Evolutionary conservation across 306 rosid species (phyloP).

Genomic region (Alnus glutinosa): DNA sequence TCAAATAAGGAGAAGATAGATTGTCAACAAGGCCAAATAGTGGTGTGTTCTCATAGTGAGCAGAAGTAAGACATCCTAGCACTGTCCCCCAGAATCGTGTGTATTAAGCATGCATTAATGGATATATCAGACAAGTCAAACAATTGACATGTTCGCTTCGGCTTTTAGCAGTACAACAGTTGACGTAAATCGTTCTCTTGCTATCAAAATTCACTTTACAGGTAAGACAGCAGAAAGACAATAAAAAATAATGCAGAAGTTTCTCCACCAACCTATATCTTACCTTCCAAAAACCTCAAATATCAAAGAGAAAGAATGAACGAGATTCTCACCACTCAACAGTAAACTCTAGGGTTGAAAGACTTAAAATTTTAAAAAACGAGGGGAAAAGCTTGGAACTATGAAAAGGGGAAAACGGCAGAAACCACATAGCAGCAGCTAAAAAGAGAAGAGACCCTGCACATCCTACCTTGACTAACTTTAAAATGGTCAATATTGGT

Average conservation of each 20-base stretch:
- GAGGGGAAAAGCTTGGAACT: slow-evolving; percentile 47
- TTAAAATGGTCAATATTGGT: slow-evolving; percentile 69
- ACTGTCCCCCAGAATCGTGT: slow-evolving; percentile 21
- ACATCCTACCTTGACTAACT: slow-evolving; percentile 69
- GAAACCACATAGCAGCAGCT: slow-evolving; percentile 55
- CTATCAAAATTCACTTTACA: slow-evolving; percentile 99
- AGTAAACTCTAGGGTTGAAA: slow-evolving; percentile 50
- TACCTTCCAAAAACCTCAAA: slow-evolving; percentile 66
- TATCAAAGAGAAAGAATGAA: slow-evolving; percentile 55
- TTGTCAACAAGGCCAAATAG: neutral
- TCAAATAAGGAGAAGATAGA: neutral
- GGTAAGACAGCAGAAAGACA: slow-evolving; percentile 54
- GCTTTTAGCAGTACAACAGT: slow-evolving; percentile 60
- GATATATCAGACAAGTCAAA: slow-evolving; percentile 31
- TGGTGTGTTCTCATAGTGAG: neutral
- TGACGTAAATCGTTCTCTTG: slow-evolving; percentile 63
- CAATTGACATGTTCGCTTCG: slow-evolving; percentile 36
- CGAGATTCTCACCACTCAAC: slow-evolving; percentile 71
- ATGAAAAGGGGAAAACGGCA: slow-evolving; percentile 39
- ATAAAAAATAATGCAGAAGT: slow-evolving; percentile 39
- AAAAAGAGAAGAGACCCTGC: slow-evolving; percentile 48
- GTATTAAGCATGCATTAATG: slow-evolving; percentile 25
- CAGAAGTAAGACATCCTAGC: neutral
- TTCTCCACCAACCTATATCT: slow-evolving; percentile 75
- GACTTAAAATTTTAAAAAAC: slow-evolving; percentile 36